Percentiles rank a stretch among this genome's conserved stretches.
phyloP scores from a whole-genome alignment of 768 basidiomycete species.

The Cystofilobasidium macerans region DNA sequence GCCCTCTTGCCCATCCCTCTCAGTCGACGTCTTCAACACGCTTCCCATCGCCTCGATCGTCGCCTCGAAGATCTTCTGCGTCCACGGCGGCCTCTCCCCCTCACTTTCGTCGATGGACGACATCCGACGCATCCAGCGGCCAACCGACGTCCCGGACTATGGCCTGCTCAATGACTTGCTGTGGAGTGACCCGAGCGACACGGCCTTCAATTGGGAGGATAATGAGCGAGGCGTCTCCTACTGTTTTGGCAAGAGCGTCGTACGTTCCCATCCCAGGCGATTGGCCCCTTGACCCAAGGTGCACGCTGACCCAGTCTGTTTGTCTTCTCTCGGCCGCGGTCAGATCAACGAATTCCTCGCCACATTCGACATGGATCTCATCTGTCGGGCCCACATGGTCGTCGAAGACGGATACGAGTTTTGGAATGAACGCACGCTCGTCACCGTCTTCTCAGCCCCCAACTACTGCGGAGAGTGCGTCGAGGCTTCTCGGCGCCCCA shows the following conservation, averaged over 20 bases:
- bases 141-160: constrained; percentile 97
- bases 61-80: constrained; percentile 98
- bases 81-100: constrained; percentile 68
- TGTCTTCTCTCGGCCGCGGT: neutral
- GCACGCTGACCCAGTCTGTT: neutral
- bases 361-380: constrained; percentile 45
- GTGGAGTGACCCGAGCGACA: constrained; percentile 98
- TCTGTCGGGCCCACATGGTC: constrained; percentile 99
- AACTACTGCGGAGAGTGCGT: constrained; percentile 38
- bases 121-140: constrained; percentile 92
- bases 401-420: constrained; percentile 96
- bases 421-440: constrained; percentile 96
- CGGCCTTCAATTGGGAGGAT: constrained; percentile 97
- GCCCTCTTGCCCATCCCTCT: neutral
- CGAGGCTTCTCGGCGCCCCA: neutral
- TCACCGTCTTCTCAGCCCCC: constrained; percentile 97
- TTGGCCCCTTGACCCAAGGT: no score
- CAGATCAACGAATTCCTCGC: constrained; percentile 81
- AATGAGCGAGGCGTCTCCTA: constrained; percentile 98
- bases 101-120: constrained; percentile 68
- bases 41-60: constrained; percentile 97
- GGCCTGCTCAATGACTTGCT: constrained; percentile 91
- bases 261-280: constrained; percentile 1
- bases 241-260: constrained; percentile 91
- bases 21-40: constrained; percentile 93